These are phyloP conservation scores for Arabis alpina DNA, from an alignment of 345 rosid genomes.

Conservation along the genomic window DNA sequence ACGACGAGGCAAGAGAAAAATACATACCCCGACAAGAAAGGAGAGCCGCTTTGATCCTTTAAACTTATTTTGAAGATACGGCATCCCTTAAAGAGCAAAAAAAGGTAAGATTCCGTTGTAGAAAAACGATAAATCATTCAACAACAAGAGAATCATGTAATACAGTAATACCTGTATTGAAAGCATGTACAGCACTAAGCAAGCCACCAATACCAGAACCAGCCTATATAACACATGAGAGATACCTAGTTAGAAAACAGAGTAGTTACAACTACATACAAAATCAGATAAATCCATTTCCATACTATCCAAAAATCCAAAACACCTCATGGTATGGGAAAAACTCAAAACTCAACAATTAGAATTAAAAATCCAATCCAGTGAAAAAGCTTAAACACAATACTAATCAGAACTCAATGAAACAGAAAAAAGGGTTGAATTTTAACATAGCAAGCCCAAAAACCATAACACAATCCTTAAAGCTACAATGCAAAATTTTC, in stretches of 20 bases:
- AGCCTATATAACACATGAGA: conserved; percentile 57
- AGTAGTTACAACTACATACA: neutral
- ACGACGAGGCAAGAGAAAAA: neutral
- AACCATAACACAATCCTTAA: neutral
- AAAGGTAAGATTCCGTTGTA: conserved; percentile 7
- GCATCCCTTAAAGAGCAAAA: conserved; percentile 61
- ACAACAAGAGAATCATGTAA: conserved; percentile 18
- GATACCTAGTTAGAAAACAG: conserved; percentile 24
- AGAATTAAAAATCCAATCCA: conserved; percentile 18
- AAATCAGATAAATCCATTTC: neutral
- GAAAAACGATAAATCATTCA: neutral
- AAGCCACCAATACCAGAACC: conserved; percentile 88
- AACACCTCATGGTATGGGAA: neutral
- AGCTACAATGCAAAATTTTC: conserved; percentile 1
- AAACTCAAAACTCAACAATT: neutral
- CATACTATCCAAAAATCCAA: neutral
- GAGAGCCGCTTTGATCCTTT: conserved; percentile 92
- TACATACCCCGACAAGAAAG: conserved; percentile 68
- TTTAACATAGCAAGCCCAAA: neutral
- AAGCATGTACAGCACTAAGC: conserved; percentile 87
- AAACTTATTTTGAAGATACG: conserved; percentile 68
- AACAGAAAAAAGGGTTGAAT: neutral
- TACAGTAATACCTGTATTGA: conserved; percentile 62
- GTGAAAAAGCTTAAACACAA: conserved; percentile 16
- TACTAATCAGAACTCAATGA: conserved; percentile 3